Evolutionary conservation across 768 basidiomycete genomes (phyloP), one percentile per base, ranked within the genome.

Genomic region (Sarcodon aspratus): DNA sequence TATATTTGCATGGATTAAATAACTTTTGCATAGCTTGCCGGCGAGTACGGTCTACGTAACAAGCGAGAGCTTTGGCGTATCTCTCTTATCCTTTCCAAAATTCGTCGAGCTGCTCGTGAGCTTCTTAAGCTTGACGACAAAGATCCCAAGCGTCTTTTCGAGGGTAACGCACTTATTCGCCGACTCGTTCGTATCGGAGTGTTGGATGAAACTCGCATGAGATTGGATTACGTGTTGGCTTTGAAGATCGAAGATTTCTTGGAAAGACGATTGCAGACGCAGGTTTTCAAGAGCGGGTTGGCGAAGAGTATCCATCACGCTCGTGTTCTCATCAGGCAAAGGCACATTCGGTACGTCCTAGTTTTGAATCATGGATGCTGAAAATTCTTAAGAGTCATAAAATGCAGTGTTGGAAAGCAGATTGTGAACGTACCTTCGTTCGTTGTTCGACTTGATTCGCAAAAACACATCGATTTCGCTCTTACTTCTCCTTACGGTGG

Each of bases 41-140:
- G 96, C 71, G 96, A 99, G 74, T 98, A 94, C 77, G 96, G 96
- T 68, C 90, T 98, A 66, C 89, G 94, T 69, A 98, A 97, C 88
- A 99, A 99, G 79, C 88, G 95, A 67, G 96, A 99, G 75, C 96
- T 98, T 75, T 99, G 95, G 96, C 90, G 96, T 64, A 98, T 99
- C 69, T 82, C 91, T 67, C 85, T 99, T 63, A 83, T 82, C 67
- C 85, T 99, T 48, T 99, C 96, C 63, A 97, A 99, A 80, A 99
- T 99, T 66, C 95, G 96, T 77, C 93, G 96, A 85, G 96, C 96
- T 55, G 96, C 96, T 57, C 95, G 96, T 85, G 96, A 99, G 75
- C 88, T 99, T 55, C 86, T 99, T 73, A 99, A 99, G 65, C 92
- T 99, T 72, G 96, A 99, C 58, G 86, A 80, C 71, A 98, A 99